Evolutionary conservation across 2,329 filamentous ascomycete species (phyloP), one percentile per base, ranked within the genome.

Genomic region (Laburnicola sp.): DNA sequence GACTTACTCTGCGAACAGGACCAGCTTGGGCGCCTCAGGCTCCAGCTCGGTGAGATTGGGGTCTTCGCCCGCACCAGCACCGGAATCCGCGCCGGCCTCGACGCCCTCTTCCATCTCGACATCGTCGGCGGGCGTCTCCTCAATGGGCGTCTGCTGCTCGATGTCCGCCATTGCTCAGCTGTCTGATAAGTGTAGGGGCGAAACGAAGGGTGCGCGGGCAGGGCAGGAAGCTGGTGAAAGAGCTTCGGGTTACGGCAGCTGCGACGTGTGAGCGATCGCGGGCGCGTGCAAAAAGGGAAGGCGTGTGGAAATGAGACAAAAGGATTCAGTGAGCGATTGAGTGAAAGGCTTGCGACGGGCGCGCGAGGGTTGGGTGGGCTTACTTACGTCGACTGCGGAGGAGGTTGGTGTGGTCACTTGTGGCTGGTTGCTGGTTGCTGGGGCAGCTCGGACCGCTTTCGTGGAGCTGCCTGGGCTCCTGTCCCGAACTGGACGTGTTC

Each of bases 71-170:
- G 44, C 53, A 7, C 50, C 64, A 6, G 45, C 57, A 35, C 26
- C 58, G 30, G 48, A 28, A n/a, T 35, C 41, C 6, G 41, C 57
- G 34, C 49, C 50, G 30, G 48, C 30, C 28, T 35, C 41, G 8
- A 30, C 57, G 34, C 49, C 50, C 25, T 74, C 76, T 10, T 62
- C 74, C 78, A 82, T 79, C 44, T 82, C 80, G 27, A 82, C 69
- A 56, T 83, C 79, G 3, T 70, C 72, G 7, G 70, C 59, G 1
- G 63, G 60, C 2, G 61, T 65, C 45, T 56, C 62, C 55, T 70
- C 69, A 6, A 68, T 34, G 1, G 68, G 65, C 22, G 61, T 69
- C 21, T 62, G 56, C 31, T 66, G 57, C 45, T 68, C 66, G 7
- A 54, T 42, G 42, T 71, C 68, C 51, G 65, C 69, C 70, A 72